These are phyloP conservation scores for Lumnitzera littorea DNA, from an alignment of 345 rosid genomes.

Conservation along the genomic window DNA sequence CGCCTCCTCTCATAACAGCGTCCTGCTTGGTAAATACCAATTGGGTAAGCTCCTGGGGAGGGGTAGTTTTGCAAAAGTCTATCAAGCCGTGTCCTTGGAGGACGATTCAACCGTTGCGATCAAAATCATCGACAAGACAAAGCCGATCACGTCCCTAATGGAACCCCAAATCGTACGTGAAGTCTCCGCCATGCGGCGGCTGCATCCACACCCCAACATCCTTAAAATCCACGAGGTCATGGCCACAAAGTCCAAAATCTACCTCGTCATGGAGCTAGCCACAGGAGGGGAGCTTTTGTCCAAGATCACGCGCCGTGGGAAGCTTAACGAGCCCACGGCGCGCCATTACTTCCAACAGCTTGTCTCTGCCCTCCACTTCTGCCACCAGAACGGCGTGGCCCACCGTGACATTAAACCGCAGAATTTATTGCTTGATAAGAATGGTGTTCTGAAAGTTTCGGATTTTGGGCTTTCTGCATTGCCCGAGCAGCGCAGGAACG, in stretches of 20 bases:
- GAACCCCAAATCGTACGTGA: slow-evolving; percentile 36
- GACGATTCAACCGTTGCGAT: slow-evolving; percentile 26
- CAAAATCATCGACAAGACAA: slow-evolving; percentile 35
- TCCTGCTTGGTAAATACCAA: slow-evolving; percentile 28
- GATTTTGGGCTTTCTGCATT: slow-evolving; percentile 43
- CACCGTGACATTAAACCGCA: slow-evolving; percentile 49
- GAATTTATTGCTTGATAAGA: slow-evolving; percentile 29
- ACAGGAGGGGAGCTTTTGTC: slow-evolving; percentile 32
- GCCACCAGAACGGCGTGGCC: slow-evolving; percentile 36
- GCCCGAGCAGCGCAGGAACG: slow-evolving; percentile 17
- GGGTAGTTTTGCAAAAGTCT: slow-evolving; percentile 47
- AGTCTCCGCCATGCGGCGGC: slow-evolving; percentile 38
- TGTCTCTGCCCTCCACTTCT: slow-evolving; percentile 33
- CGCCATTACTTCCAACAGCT: slow-evolving; percentile 36
- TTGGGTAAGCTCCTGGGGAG: slow-evolving; percentile 35
- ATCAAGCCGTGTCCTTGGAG: slow-evolving; percentile 22
- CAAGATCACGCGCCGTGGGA: slow-evolving; percentile 25
- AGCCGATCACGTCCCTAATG: slow-evolving; percentile 20
- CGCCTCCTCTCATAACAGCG: slow-evolving; percentile 5
- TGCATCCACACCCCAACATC: slow-evolving; percentile 32
- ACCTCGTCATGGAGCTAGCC: slow-evolving; percentile 44
- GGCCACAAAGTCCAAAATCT: slow-evolving; percentile 38
- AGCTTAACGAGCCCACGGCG: slow-evolving; percentile 22
- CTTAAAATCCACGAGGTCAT: slow-evolving; percentile 40
- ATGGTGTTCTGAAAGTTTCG: slow-evolving; percentile 27